phyloP scores from a whole-genome alignment of 2,329 filamentous ascomycete genomes.

The Zalaria obscura region DNA sequence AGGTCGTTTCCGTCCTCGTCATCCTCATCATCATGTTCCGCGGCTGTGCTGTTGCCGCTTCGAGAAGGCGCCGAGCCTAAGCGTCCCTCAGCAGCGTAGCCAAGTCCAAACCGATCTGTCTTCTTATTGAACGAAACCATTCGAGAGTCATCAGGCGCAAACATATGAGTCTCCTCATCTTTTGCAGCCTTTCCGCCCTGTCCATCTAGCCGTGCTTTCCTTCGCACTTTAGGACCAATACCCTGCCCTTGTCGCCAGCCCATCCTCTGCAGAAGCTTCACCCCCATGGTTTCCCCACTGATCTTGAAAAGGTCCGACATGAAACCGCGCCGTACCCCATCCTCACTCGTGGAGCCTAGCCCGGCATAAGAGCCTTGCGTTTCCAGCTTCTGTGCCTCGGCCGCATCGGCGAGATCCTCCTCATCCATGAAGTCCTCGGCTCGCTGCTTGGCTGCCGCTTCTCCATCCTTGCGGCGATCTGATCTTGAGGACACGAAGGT shows the following conservation, averaged over 20 bases:
- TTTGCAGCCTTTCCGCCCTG: slow-evolving; percentile 23
- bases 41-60: background rate
- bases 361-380: slow-evolving; percentile 62
- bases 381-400: slow-evolving; percentile 61
- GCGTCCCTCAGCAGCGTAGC: slow-evolving; percentile 46
- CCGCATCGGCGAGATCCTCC: slow-evolving; percentile 78
- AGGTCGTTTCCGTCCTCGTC: slow-evolving; percentile 22
- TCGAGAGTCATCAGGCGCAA: slow-evolving; percentile 67
- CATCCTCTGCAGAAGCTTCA: slow-evolving; percentile 77
- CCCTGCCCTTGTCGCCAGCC: slow-evolving; percentile 93
- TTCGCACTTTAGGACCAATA: slow-evolving; percentile 71
- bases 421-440: slow-evolving; percentile 97
- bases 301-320: slow-evolving; percentile 60
- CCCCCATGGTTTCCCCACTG: slow-evolving; percentile 72
- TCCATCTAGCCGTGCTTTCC: slow-evolving; percentile 55
- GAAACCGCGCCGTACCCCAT: slow-evolving; percentile 35
- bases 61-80: slow-evolving; percentile 23
- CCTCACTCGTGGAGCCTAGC: slow-evolving; percentile 52
- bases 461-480: slow-evolving; percentile 52
- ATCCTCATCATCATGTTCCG: slow-evolving; percentile 12
- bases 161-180: slow-evolving; percentile 46
- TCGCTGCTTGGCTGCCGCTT: slow-evolving; percentile 36
- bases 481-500: slow-evolving; percentile 82
- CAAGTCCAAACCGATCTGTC: slow-evolving; percentile 55
- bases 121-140: slow-evolving; percentile 56